Evolutionary conservation across 2,329 filamentous ascomycete species (phyloP), one percentile per base, ranked within the genome.

Genomic region (Colletotrichum sansevieriae): DNA sequence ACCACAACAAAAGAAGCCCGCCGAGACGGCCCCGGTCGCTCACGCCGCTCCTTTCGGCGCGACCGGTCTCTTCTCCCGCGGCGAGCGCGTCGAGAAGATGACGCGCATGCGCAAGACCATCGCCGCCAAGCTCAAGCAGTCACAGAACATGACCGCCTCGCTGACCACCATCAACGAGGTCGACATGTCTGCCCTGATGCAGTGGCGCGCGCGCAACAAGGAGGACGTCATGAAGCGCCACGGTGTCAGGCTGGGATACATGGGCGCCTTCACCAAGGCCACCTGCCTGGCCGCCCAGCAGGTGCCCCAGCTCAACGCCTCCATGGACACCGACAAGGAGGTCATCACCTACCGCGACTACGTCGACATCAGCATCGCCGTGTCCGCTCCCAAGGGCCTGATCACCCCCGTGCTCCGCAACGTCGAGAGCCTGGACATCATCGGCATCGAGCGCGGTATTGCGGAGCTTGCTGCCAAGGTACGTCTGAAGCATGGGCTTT

Each of bases 381-480:
- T 93, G 59, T 90, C 91, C 46, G 92, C 91, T 7, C 90, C 91
- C 11, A 82, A 87, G 71, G 91, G 91, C 44, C 86, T 93, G 72
- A 91, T 93, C 82, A 93, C 91, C 5, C 91, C 91, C n/a, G 91
- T 93, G 57, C 87, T 93, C 75, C 90, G 89, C 82, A 88, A 90
- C 75, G 90, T 89, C 37, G 85, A 89, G 72, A 83, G 82, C 70
- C 12, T 76, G 18, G 77, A 74, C 49, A 76, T 78, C 20, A 72
- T 78, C n/a, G 75, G 76, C 63, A 25, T 78, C 18, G 76, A 78
- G 72, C 85, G 89, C 57, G 90, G 90, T 52, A 85, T 93, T 63
- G 84, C 89, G 73, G 79, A 82, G 74, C 89, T 92, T 76, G 91
- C 88, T 37, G 82, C 85, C 73, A 85, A 88, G 77, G 85, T 92